Evolutionary conservation across 345 rosid genomes (phyloP).

Genomic region (Laguncularia racemosa): DNA sequence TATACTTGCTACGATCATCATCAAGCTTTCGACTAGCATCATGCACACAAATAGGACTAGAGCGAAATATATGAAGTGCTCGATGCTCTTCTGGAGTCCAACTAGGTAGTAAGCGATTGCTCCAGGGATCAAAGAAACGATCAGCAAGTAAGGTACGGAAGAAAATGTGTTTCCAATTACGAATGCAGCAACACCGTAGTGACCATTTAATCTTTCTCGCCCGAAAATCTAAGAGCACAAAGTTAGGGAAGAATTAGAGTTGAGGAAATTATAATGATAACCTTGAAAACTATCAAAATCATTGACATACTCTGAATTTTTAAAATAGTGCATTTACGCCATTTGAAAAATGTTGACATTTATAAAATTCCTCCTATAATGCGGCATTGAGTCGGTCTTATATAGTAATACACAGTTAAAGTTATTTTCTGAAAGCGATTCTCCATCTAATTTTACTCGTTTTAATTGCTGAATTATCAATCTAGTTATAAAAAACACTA

Average conservation of each 20-base stretch:
- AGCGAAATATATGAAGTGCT: constrained; percentile 33
- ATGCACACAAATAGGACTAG: constrained; percentile 24
- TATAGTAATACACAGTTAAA: too few species aligned
- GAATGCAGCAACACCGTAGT: constrained; percentile 38
- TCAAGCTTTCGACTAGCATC: constrained; percentile 45
- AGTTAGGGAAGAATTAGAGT: neutral
- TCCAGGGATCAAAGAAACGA: constrained; percentile 37
- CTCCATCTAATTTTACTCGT: too few species aligned
- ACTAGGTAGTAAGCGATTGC: constrained; percentile 36
- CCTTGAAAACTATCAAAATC: too few species aligned
- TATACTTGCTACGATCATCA: constrained; percentile 50
- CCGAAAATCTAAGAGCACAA: constrained; percentile 22
- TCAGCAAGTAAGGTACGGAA: constrained; percentile 28
- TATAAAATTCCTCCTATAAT: too few species aligned
- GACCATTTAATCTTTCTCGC: constrained; percentile 52
- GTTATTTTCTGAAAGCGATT: too few species aligned
- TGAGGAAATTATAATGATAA: too few species aligned
- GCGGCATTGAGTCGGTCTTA: too few species aligned
- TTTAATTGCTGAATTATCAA: too few species aligned
- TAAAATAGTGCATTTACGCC: too few species aligned
- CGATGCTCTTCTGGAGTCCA: constrained; percentile 27
- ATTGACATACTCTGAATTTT: too few species aligned
- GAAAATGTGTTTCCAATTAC: constrained; percentile 46
- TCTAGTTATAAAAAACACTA: too few species aligned
- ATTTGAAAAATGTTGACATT: too few species aligned